Base-by-base conservation (phyloP, 805 yeast species). In the Cyberlindnera lachancei region DNA sequence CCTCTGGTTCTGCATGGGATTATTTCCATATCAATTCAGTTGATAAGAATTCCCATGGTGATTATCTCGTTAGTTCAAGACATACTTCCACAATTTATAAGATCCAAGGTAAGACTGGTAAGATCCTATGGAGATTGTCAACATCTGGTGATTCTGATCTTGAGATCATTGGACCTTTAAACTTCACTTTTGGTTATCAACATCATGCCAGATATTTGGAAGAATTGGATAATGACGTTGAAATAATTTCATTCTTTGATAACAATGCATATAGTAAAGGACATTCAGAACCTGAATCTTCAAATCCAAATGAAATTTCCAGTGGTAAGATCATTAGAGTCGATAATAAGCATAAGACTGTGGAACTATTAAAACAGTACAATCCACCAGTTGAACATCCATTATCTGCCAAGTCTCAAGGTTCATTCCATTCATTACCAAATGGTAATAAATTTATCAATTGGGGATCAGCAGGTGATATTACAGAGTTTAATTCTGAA, bases 21-120 rank as follows among this genome's bases (percentile, higher is more conserved):
- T 59, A 55, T 33, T 59, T 59, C 50, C 64, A 61, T 38, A 55
- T 59, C 35, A 61, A 61, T 33, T 59, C 64, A 2, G 59, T 59
- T 22, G 64, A 59, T 34, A 61, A 59, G 35, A 60, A 58, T 38
- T 50, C 38, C 13, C 33, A 52, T 26, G 59, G 63, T 10, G 55
- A 57, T 35, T 59, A 59, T 38, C 27, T 58, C 15, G 23, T 60
- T n/a, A 56, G 61, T 7, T 59, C 63, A 5, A 50, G 66, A 40
- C 54, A 59, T 38, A 45, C 53, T 18, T 53, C 63, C 4, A 41
- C 64, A 5, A 31, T 59, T 15, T 60, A 55, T 42, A 59, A 60
- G 36, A 41, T 59, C 18, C 40, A 48, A 38, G 64, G 63, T n/a
- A 44, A 44, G 10, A 56, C 56, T 10, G 66, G 64, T 3, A 55